These are phyloP conservation scores for Coprinellus micaceus DNA, from an alignment of 768 basidiomycete genomes.

Conservation along the genomic window DNA sequence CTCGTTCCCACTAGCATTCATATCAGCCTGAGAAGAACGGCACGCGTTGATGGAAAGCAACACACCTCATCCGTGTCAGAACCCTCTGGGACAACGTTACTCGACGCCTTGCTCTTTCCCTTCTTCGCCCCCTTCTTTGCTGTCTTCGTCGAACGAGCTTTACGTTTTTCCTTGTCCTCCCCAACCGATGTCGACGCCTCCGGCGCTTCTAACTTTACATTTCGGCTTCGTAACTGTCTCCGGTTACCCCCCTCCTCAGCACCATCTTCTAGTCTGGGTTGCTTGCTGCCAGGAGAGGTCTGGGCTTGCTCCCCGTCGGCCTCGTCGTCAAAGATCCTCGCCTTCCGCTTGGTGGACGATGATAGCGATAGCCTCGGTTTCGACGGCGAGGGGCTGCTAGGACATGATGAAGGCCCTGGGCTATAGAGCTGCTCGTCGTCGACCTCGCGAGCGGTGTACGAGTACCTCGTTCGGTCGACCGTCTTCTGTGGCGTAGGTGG, in stretches of 20 bases:
- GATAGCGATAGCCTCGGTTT: conserved; percentile 20
- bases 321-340: conserved; percentile 17
- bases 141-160: conserved; percentile 14
- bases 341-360: conserved; percentile 13
- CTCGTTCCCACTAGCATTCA: conserved; percentile 35
- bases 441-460: conserved; percentile 19
- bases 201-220: background rate
- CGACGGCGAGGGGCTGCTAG: conserved; percentile 35
- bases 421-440: conserved; percentile 30
- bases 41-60: conserved; percentile 2
- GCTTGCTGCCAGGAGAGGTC: conserved; percentile 7
- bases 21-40: conserved; percentile 3
- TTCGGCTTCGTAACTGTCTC: conserved; percentile 6
- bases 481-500: conserved; percentile 34
- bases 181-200: background rate
- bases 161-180: background rate
- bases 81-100: conserved; percentile 12
- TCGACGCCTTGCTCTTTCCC: conserved; percentile 11
- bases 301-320: conserved; percentile 10
- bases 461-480: conserved; percentile 25
- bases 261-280: conserved; percentile 7
- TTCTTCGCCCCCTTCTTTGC: conserved; percentile 16
- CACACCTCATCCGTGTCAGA: conserved; percentile 18
- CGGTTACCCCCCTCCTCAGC: background rate
- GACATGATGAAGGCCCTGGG: conserved; percentile 27